Conservation (phyloP, 169 alveolate species). For the Ichthyophthirius multifiliis region DNA sequence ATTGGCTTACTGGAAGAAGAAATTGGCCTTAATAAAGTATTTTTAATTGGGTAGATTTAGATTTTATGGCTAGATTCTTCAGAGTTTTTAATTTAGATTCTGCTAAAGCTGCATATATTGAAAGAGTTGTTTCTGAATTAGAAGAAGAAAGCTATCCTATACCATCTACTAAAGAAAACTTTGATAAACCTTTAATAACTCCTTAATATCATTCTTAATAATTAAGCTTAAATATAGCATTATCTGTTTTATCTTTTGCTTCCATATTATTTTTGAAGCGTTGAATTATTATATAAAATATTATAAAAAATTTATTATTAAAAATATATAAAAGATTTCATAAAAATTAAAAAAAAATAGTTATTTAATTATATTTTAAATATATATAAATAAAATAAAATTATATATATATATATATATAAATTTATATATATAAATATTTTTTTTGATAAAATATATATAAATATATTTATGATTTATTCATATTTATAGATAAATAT, state of each 20-base stretch:
- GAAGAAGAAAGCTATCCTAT: conserved; percentile 45
- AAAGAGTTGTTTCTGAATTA: conserved; percentile 30
- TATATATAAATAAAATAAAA: too few relatives aligned
- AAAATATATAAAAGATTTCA: too few relatives aligned
- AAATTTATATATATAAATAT: too few relatives aligned
- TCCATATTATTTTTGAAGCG: conserved; percentile 15
- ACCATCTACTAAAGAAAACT: conserved; percentile 41
- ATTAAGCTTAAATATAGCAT: conserved; percentile 13
- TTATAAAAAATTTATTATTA: too few relatives aligned
- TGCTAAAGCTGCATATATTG: conserved; percentile 29
- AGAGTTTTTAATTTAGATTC: conserved; percentile 37
- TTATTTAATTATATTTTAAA: too few relatives aligned
- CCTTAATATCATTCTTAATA: conserved; percentile 16
- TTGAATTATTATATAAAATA: not conserved
- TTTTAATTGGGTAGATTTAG: conserved; percentile 33
- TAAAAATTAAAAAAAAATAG: too few relatives aligned
- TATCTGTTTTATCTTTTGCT: conserved; percentile 16
- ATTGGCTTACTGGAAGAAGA: conserved; percentile 26
- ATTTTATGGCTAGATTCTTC: conserved; percentile 33
- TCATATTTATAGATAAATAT: too few relatives aligned
- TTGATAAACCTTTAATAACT: conserved; percentile 31
- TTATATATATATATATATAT: too few relatives aligned
- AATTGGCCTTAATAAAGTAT: conserved; percentile 34
- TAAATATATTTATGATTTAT: too few relatives aligned
- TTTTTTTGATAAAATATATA: too few relatives aligned